These are phyloP conservation scores for Chaetomiaceae sp. DNA, from an alignment of 2,329 filamentous ascomycete species.

Conservation along the genomic window DNA sequence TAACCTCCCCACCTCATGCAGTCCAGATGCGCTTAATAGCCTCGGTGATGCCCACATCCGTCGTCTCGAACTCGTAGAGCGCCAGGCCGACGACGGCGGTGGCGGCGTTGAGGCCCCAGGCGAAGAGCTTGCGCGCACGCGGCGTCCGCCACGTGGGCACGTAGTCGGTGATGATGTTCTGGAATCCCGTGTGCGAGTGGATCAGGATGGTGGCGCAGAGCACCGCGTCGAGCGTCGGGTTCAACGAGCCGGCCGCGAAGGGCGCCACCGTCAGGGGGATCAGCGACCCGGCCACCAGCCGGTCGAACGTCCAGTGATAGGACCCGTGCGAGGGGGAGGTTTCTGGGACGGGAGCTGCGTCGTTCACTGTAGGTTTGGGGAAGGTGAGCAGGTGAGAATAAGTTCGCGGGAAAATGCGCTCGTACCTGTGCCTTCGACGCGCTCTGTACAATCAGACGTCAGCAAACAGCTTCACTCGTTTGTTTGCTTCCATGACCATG, in stretches of 20 bases:
- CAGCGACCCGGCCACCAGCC: slow-evolving; percentile 70
- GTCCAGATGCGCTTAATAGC: slow-evolving; percentile 84
- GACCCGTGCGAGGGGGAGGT: slow-evolving; percentile 76
- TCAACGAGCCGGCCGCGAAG: slow-evolving; percentile 85
- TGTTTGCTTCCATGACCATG: not conserved
- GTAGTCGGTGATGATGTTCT: slow-evolving; percentile 88
- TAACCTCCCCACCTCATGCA: slow-evolving; percentile 46
- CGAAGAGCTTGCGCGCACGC: slow-evolving; percentile 56
- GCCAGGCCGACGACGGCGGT: slow-evolving; percentile 80
- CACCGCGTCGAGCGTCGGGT: slow-evolving; percentile 80
- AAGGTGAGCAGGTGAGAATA: not conserved
- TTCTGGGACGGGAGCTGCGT: slow-evolving; percentile 68
- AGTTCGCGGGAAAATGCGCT: slow-evolving; percentile 11
- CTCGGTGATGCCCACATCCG: slow-evolving; percentile 91
- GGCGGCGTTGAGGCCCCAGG: slow-evolving; percentile 71
- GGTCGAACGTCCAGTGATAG: slow-evolving; percentile 99
- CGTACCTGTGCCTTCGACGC: slow-evolving; percentile 68
- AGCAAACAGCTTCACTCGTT: slow-evolving; percentile 38
- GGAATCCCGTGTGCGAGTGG: slow-evolving; percentile 94
- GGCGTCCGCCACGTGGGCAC: slow-evolving; percentile 68
- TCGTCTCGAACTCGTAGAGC: slow-evolving; percentile 98
- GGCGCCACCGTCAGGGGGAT: slow-evolving; percentile 84
- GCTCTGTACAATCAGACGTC: slow-evolving; percentile 45
- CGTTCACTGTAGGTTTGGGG: slow-evolving; percentile 66
- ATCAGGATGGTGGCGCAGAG: slow-evolving; percentile 78